Conservation (phyloP, 108 stramenopile species). For the Nitzschia sp. region DNA sequence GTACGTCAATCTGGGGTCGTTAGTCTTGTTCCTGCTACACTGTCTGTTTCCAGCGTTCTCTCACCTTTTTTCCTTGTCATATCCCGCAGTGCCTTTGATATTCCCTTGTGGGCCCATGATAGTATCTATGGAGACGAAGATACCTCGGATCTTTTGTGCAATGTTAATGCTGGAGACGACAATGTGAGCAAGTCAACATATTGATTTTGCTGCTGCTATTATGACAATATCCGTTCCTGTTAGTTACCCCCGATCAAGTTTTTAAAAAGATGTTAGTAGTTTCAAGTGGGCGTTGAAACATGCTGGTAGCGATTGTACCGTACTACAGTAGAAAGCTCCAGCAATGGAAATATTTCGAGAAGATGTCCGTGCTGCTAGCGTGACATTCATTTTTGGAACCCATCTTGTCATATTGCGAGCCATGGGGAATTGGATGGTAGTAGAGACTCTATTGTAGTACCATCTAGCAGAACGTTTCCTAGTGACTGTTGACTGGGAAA, state of each 20-base stretch:
- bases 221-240: neutral
- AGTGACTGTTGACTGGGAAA: too few species aligned
- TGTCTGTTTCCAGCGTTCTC: neutral
- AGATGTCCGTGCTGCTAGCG: too few species aligned
- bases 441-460: too few species aligned
- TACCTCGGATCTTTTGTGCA: constrained; percentile 32
- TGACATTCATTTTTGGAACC: too few species aligned
- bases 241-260: neutral
- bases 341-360: too few species aligned
- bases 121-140: constrained; percentile 49
- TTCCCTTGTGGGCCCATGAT: constrained; percentile 77
- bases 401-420: too few species aligned
- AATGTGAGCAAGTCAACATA: neutral
- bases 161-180: neutral
- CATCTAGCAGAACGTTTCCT: too few species aligned
- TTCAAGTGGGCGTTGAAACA: too few species aligned
- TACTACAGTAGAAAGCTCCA: too few species aligned
- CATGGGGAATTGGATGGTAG: too few species aligned
- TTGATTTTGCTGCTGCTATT: neutral
- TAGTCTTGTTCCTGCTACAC: constrained; percentile 1
- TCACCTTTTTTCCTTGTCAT: neutral
- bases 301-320: too few species aligned
- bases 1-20: constrained; percentile 8
- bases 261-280: too few species aligned
- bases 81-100: constrained; percentile 57